These are phyloP conservation scores for Pseudogymnoascus sp. DNA, from an alignment of 2,329 filamentous ascomycete species.

Conservation along the genomic window DNA sequence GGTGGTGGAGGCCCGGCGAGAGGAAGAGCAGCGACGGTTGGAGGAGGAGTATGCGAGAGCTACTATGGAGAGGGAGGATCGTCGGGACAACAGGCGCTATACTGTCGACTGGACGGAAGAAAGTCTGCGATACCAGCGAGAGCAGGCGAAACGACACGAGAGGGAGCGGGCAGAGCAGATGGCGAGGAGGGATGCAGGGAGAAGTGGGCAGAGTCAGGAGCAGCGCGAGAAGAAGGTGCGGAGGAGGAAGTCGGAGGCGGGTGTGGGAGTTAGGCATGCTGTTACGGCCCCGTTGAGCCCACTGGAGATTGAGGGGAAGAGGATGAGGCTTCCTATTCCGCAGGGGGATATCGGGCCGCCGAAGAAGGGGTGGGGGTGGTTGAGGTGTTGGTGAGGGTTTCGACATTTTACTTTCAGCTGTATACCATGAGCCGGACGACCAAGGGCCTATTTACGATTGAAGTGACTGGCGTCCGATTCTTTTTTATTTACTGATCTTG, in stretches of 20 bases:
- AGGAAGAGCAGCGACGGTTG: constrained; percentile 11
- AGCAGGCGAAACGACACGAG: constrained; percentile 7
- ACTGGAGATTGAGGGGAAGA: constrained; percentile 22
- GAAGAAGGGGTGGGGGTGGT: constrained; percentile 2
- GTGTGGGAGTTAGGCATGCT: constrained; percentile 21
- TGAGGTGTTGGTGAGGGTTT: constrained; percentile 12
- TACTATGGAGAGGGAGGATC: background rate
- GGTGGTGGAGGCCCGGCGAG: constrained; percentile 42
- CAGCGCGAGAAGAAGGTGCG: constrained; percentile 8
- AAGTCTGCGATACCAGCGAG: background rate
- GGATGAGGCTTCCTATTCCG: background rate
- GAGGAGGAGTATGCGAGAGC: constrained; percentile 2
- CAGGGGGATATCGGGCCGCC: background rate
- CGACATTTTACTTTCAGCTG: background rate
- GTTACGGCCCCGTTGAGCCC: constrained; percentile 26
- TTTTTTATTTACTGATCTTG: background rate
- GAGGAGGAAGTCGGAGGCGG: constrained; percentile 10
- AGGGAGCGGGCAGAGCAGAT: constrained; percentile 9
- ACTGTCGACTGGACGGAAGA: constrained; percentile 3
- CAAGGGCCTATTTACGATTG: background rate
- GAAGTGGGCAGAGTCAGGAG: constrained; percentile 7
- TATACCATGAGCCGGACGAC: background rate
- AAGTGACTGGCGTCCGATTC: background rate
- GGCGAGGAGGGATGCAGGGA: constrained; percentile 5
- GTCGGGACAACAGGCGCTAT: background rate